These are phyloP conservation scores for Pneumocystis carinii DNA, from an alignment of 1,139 yeast species.

Conservation along the genomic window DNA sequence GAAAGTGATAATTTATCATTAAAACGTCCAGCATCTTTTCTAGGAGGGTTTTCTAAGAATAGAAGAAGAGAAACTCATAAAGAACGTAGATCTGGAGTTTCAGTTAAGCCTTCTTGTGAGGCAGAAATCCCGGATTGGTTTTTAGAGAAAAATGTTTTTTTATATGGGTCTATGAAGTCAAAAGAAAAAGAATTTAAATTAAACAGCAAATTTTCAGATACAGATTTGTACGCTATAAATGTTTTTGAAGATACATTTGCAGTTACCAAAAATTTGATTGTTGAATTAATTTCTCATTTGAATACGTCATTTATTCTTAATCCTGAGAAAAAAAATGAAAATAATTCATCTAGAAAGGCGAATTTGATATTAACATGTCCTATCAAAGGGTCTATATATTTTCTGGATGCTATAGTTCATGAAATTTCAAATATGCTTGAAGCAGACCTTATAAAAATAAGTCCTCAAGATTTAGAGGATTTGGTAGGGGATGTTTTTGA, in stretches of 20 bases:
- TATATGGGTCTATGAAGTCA: not conserved
- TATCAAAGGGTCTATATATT: not conserved
- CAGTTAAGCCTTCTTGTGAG: not conserved
- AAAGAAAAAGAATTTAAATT: not conserved
- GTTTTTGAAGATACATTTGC: not conserved
- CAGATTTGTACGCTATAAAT: not conserved
- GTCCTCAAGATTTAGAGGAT: conserved; percentile 1
- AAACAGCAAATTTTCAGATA: not conserved
- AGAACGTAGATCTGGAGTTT: not conserved
- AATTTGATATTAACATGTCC: not conserved
- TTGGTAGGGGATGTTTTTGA: not conserved
- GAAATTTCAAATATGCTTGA: not conserved
- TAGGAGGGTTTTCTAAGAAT: not conserved
- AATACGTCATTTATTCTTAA: not conserved
- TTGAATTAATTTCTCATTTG: not conserved
- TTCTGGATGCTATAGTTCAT: not conserved
- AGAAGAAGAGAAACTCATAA: not conserved
- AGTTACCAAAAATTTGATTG: not conserved
- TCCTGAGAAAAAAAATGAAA: not conserved
- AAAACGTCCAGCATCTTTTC: not conserved
- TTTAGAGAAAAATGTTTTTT: not conserved
- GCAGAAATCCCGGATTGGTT: not conserved
- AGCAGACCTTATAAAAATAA: conserved; percentile 1
- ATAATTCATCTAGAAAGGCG: not conserved
- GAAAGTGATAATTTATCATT: not conserved